phyloP scores from a whole-genome alignment of 2,329 filamentous ascomycete genomes.

The Trichoderma cornu-damae region DNA sequence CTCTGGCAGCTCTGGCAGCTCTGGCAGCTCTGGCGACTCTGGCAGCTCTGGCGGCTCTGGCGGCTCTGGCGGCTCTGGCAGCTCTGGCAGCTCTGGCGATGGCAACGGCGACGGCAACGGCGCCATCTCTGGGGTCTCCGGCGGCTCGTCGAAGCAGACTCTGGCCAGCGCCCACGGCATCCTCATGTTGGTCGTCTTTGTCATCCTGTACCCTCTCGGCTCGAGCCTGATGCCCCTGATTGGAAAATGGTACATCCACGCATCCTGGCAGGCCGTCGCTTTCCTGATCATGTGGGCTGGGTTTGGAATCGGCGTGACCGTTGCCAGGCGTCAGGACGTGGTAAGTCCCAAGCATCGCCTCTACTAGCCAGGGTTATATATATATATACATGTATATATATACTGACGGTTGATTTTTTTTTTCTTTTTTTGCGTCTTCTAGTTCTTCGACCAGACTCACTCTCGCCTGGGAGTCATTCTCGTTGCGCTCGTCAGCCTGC shows the following conservation, averaged over 20 bases:
- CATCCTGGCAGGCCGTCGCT: conserved; percentile 48
- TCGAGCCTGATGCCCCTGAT: conserved; percentile 56
- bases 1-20: conserved; percentile 15
- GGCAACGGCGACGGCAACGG: neutral
- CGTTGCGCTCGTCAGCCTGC: conserved; percentile 49
- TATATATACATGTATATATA: neutral
- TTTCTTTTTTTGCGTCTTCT: too few relatives aligned
- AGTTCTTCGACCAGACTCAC: conserved; percentile 52
- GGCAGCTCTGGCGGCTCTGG: conserved; percentile 16
- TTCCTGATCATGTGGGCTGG: conserved; percentile 56
- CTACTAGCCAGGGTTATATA: neutral
- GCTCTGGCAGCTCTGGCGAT: neutral
- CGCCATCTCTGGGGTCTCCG: conserved; percentile 18
- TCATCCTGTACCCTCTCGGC: conserved; percentile 55
- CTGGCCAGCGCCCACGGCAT: conserved; percentile 49
- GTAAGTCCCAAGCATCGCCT: conserved; percentile 36
- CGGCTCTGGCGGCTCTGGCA: conserved; percentile 2
- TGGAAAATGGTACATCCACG: conserved; percentile 55
- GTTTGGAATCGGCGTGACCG: conserved; percentile 52
- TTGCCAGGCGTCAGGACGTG: conserved; percentile 37
- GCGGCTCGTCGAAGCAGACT: conserved; percentile 24
- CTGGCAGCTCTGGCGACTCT: too few relatives aligned
- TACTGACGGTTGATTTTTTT: conserved; percentile 1
- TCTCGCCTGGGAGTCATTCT: conserved; percentile 53
- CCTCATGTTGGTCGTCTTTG: conserved; percentile 56